phyloP scores from a whole-genome alignment of 225 moss, liverwort and hornwort genomes.

The Marchantia paleacea region DNA sequence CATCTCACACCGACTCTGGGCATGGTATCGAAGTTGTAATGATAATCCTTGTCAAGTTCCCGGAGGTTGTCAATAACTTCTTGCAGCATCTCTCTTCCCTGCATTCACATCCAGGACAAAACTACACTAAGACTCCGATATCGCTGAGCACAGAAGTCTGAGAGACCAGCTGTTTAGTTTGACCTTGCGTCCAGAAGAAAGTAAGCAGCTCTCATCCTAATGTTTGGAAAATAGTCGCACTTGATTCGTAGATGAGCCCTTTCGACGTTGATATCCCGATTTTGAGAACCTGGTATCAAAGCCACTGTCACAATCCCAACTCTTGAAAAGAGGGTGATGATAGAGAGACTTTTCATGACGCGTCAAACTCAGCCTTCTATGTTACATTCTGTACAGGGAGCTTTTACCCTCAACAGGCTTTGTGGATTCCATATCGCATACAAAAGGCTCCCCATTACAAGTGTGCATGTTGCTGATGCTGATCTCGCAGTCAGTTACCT shows the following conservation, averaged over 20 bases:
- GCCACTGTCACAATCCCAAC: neutral
- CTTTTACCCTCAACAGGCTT: neutral
- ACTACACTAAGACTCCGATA: neutral
- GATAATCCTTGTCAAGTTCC: constrained; percentile 25
- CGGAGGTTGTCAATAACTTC: constrained; percentile 36
- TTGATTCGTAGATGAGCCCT: constrained; percentile 26
- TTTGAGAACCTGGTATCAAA: neutral
- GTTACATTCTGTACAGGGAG: neutral
- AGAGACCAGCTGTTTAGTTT: no score
- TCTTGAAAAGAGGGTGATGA: no score
- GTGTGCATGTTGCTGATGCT: constrained; percentile 29
- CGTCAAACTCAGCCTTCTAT: no score
- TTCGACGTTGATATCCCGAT: neutral
- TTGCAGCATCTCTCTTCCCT: constrained; percentile 50
- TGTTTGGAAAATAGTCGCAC: constrained; percentile 38
- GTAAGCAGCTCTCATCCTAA: constrained; percentile 19
- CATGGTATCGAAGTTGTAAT: constrained; percentile 41
- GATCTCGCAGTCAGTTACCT: constrained; percentile 38
- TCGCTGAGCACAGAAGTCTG: no score
- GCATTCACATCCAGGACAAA: neutral
- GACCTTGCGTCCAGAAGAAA: neutral
- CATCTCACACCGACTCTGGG: constrained; percentile 49
- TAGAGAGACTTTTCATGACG: no score
- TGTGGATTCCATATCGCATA: constrained; percentile 19
- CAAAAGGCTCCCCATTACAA: constrained; percentile 30